Percentiles rank a stretch among this genome's conserved stretches.
Conservation (phyloP, 2,329 filamentous ascomycete species). For the Fusarium devonianum region DNA sequence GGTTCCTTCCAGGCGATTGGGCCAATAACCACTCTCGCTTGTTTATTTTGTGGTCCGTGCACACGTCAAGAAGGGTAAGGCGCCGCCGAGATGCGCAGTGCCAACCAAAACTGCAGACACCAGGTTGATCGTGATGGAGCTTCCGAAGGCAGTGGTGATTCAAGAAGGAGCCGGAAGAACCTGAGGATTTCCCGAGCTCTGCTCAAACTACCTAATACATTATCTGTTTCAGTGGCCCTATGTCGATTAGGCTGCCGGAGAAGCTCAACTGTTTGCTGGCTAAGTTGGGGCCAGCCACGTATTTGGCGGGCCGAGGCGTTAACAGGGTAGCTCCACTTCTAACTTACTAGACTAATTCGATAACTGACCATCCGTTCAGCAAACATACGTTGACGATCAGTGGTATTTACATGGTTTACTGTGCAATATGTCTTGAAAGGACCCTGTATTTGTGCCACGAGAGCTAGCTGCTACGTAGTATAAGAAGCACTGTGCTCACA, state of each 20-base stretch:
- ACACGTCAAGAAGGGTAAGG: slow-evolving; percentile 42
- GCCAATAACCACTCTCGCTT: slow-evolving; percentile 44
- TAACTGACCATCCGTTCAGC: slow-evolving; percentile 25
- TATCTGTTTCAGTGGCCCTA: no score
- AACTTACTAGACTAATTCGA: slow-evolving; percentile 26
- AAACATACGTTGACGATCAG: slow-evolving; percentile 24
- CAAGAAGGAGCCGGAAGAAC: no score
- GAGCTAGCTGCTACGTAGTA: no score
- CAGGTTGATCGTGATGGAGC: no score
- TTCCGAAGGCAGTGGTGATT: no score
- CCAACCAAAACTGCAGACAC: slow-evolving; percentile 34
- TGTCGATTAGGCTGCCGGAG: not conserved
- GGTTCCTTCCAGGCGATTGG: slow-evolving; percentile 34
- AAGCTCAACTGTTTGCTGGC: not conserved
- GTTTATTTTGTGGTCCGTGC: slow-evolving; percentile 46
- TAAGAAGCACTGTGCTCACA: no score
- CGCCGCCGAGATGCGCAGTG: slow-evolving; percentile 29
- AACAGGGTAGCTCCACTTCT: slow-evolving; percentile 18
- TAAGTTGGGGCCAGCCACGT: slow-evolving; percentile 32
- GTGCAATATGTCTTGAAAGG: no score
- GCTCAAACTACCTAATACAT: no score
- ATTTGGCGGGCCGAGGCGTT: slow-evolving; percentile 29
- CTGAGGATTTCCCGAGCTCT: no score
- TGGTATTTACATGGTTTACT: no score
- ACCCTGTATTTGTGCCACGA: no score